phyloP scores from a whole-genome alignment of 2,329 filamentous ascomycete genomes.

The Sordariomycetes sp. region DNA sequence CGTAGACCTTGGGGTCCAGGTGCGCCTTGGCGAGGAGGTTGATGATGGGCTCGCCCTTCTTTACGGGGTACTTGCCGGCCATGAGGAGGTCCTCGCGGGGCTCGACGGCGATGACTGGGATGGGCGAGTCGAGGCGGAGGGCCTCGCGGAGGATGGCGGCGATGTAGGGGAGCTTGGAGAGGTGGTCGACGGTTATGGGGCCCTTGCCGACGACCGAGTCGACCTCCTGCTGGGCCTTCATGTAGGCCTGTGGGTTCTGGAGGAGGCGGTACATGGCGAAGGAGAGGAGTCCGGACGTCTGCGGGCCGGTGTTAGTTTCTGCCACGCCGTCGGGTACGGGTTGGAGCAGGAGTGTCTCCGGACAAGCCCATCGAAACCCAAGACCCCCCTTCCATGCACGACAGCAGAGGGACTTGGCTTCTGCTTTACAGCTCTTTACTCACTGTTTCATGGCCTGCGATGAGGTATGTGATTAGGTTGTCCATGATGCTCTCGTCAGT shows the following conservation, averaged over 20 bases:
- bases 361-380: too few relatives aligned
- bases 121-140: constrained; percentile 47
- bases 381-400: too few relatives aligned
- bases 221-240: constrained; percentile 53
- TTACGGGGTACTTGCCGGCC: constrained; percentile 46
- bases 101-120: constrained; percentile 34
- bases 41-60: constrained; percentile 33
- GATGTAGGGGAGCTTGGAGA: constrained; percentile 53
- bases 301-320: too few relatives aligned
- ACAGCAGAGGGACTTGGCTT: too few relatives aligned
- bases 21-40: constrained; percentile 41
- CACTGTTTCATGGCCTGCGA: constrained; percentile 48
- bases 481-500: constrained; percentile 49
- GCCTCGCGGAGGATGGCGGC: constrained; percentile 53
- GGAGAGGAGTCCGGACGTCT: constrained; percentile 49
- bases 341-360: too few relatives aligned
- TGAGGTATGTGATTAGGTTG: constrained; percentile 62
- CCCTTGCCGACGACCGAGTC: constrained; percentile 48
- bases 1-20: constrained; percentile 49
- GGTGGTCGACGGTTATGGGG: constrained; percentile 44
- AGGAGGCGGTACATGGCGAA: constrained; percentile 54
- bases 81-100: constrained; percentile 40
- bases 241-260: constrained; percentile 45
- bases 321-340: too few relatives aligned
- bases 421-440: background rate